A percentile compares a stretch with the other conserved stretches of the same genome.
These are phyloP conservation scores for Crotalaria pallida DNA, from an alignment of 306 rosid species.

Conservation along the genomic window DNA sequence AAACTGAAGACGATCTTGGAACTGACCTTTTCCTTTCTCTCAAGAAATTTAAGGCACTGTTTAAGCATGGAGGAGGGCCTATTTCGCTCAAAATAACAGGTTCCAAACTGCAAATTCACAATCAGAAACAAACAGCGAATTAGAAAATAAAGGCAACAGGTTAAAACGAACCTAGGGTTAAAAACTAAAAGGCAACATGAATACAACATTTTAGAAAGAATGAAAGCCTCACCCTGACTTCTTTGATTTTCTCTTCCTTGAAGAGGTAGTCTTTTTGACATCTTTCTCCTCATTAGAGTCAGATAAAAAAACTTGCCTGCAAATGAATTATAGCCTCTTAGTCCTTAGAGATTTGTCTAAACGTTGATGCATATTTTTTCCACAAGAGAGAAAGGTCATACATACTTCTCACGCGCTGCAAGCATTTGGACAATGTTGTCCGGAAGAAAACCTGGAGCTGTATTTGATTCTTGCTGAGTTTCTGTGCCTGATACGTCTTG, in stretches of 20 bases:
- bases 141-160: neutral
- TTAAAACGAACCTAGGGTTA: too few relatives aligned
- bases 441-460: slow-evolving; percentile 64
- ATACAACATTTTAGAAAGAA: neutral
- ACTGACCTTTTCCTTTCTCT: slow-evolving; percentile 63
- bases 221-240: slow-evolving; percentile 52
- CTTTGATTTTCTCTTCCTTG: slow-evolving; percentile 55
- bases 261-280: slow-evolving; percentile 24
- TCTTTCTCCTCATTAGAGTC: slow-evolving; percentile 56
- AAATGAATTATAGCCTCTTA: slow-evolving; percentile 21
- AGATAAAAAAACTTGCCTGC: slow-evolving; percentile 56
- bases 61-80: slow-evolving; percentile 56
- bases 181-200: neutral
- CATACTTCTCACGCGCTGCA: slow-evolving; percentile 81
- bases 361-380: neutral
- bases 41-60: slow-evolving; percentile 71
- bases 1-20: slow-evolving; percentile 66
- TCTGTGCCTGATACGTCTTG: slow-evolving; percentile 31
- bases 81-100: slow-evolving; percentile 49
- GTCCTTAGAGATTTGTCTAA: slow-evolving; percentile 8
- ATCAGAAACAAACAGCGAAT: neutral
- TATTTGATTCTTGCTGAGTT: slow-evolving; percentile 26
- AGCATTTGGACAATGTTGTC: slow-evolving; percentile 65
- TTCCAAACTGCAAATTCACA: slow-evolving; percentile 52
- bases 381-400: slow-evolving; percentile 7